Base-by-base conservation (phyloP, 176 grass and related monocot species). In the Musa itinerans region DNA sequence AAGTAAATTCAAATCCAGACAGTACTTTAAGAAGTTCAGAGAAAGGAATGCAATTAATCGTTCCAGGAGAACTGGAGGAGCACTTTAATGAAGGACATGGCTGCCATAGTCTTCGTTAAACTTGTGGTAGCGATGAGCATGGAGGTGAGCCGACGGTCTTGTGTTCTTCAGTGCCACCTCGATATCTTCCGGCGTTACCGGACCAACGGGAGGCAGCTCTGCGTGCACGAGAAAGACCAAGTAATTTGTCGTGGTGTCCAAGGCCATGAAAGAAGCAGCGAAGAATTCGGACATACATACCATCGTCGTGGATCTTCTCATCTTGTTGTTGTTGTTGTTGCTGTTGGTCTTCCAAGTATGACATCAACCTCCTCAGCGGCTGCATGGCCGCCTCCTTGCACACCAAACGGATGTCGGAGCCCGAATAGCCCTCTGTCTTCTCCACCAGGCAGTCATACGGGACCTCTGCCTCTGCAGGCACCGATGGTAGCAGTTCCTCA, bases 381-480 rank as follows among this genome's bases (percentile, higher is more conserved):
- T 98, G 90, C 95, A 98, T 98, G 34, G 86, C 90, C 78, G 95
- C 95, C 82, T 98, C 90, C 86, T 98, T 93, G 74, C 95, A 98
- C 48, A 91, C 89, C 10, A 98, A 80, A 29, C 84, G 90, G 19
- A 98, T 91, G 84, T 98, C 90, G 57, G 95, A 98, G 65, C 90
- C 95, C 51, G 95, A 98, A 84, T 87, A 98, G 15, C 90, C 88
- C 89, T 94, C 88, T 54, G 86, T 93, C 57, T 75, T 94, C 53
- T 91, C 86, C 53, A 99, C 84, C 48, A 98, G 56, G 83, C 61
- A 54, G 55, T 94, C 78, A 19, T 94, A 91, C 2, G 80, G 83
- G n/a, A 98, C 81, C 54, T 87, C 88, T 77, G 84, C 52, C 53
- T 84, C 82, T 77, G 77, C 82, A 65, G 73, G 78, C 50, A 65